Evolutionary conservation across 148 eudicot genomes (phyloP).

Genomic region (Amaranthus cruentus): DNA sequence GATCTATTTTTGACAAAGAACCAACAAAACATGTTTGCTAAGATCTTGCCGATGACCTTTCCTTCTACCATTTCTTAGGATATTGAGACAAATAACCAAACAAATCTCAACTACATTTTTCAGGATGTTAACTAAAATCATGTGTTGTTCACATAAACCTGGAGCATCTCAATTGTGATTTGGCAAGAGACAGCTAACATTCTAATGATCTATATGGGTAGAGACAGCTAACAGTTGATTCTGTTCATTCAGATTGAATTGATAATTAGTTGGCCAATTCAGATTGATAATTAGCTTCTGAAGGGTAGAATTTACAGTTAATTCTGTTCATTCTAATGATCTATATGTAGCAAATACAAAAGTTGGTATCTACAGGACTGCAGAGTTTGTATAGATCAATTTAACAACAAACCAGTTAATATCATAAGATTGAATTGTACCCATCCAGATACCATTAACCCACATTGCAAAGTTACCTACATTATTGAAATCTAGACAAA

Average conservation of each 20-base stretch:
- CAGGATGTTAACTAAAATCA: not conserved
- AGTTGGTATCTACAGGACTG: not conserved
- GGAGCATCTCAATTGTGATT: not conserved
- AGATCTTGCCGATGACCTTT: not conserved
- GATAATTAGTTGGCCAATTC: not conserved
- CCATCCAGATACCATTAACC: not conserved
- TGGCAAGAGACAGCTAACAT: not conserved
- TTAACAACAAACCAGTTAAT: not conserved
- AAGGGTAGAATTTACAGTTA: not conserved
- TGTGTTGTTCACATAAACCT: not conserved
- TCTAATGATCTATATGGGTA: not conserved
- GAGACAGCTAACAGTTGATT: not conserved
- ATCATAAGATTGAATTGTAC: not conserved
- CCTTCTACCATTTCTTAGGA: not conserved
- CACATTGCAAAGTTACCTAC: not conserved
- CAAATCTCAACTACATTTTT: not conserved
- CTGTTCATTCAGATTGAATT: no score
- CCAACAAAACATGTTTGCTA: not conserved
- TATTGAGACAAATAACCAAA: constrained; percentile 1
- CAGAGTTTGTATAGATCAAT: not conserved
- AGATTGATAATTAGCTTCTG: not conserved
- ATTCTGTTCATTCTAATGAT: not conserved
- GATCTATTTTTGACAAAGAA: not conserved
- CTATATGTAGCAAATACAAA: not conserved
- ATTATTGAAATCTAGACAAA: not conserved